These are phyloP conservation scores for Beauveria bassiana DNA, from an alignment of 2,329 filamentous ascomycete species.

Conservation along the genomic window DNA sequence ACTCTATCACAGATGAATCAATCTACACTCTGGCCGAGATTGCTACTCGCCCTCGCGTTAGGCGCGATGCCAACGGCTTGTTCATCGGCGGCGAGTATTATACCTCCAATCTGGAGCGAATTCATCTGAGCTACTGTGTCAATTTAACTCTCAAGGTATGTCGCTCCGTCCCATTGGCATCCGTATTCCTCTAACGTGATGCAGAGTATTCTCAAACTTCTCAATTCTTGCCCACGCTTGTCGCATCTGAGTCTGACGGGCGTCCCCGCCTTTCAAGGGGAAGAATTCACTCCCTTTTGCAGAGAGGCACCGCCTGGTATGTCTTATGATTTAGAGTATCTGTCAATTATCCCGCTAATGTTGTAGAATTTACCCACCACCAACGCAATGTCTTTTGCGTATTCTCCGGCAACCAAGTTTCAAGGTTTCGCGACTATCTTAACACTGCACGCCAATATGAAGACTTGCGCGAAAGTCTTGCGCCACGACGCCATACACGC, in stretches of 20 bases:
- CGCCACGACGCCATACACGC: constrained; percentile 14
- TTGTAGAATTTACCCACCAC: constrained; percentile 84
- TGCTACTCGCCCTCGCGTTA: constrained; percentile 44
- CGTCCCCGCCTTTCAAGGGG: constrained; percentile 79
- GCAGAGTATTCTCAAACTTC: constrained; percentile 79
- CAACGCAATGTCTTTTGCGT: constrained; percentile 96
- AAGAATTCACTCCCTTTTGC: constrained; percentile 79
- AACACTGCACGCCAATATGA: constrained; percentile 49
- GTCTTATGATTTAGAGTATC: background rate
- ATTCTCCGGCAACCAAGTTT: constrained; percentile 83
- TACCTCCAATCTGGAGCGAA: constrained; percentile 70
- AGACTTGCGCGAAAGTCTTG: constrained; percentile 29
- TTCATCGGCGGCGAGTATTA: constrained; percentile 45
- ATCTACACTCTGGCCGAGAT: constrained; percentile 76
- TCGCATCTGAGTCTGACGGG: constrained; percentile 94
- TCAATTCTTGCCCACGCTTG: constrained; percentile 85
- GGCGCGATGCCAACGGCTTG: constrained; percentile 41
- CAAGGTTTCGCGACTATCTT: constrained; percentile 67
- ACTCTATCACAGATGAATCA: constrained; percentile 80
- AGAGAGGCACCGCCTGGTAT: constrained; percentile 70
- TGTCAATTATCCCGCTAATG: constrained; percentile 18
- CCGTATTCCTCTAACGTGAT: constrained; percentile 2
- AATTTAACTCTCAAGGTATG: constrained; percentile 73
- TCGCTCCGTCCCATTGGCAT: constrained; percentile 12
- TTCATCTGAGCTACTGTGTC: constrained; percentile 92